These are phyloP conservation scores for Oehlia diaphana DNA, from an alignment of 192 early-diverging fungal genomes.

Conservation along the genomic window DNA sequence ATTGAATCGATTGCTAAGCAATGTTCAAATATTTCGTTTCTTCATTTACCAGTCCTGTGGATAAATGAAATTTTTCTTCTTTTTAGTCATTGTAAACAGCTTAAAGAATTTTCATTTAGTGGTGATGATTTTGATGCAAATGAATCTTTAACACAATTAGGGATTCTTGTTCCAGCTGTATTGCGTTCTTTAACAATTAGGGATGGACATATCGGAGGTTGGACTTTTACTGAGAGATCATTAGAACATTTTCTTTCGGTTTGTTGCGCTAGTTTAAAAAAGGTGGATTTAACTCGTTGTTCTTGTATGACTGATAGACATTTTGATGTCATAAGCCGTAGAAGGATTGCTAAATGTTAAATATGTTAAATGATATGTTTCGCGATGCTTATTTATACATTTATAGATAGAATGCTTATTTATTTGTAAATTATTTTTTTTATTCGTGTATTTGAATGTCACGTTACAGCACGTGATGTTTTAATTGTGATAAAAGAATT, in stretches of 20 bases:
- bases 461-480: too few relatives aligned
- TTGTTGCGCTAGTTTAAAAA: not conserved
- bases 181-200: not conserved
- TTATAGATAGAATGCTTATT: too few relatives aligned
- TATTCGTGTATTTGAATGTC: too few relatives aligned
- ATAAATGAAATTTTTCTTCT: not conserved
- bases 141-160: not conserved
- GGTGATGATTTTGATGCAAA: slow-evolving; percentile 3
- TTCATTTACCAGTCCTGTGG: not conserved
- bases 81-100: not conserved
- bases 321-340: not conserved
- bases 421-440: too few relatives aligned
- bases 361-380: too few relatives aligned
- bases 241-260: not conserved
- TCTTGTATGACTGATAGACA: not conserved
- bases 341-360: not conserved
- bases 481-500: too few relatives aligned
- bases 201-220: slow-evolving; percentile 7
- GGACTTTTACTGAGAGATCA: not conserved
- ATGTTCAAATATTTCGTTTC: not conserved
- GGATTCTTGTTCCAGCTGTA: not conserved
- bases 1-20: not conserved
- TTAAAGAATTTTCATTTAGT: not conserved
- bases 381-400: too few relatives aligned
- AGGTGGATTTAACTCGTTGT: not conserved